Percentiles rank a stretch among this genome's conserved stretches.
Evolutionary conservation across 805 yeast species (phyloP).

Genomic region (Saccharomycopsis babjevae): DNA sequence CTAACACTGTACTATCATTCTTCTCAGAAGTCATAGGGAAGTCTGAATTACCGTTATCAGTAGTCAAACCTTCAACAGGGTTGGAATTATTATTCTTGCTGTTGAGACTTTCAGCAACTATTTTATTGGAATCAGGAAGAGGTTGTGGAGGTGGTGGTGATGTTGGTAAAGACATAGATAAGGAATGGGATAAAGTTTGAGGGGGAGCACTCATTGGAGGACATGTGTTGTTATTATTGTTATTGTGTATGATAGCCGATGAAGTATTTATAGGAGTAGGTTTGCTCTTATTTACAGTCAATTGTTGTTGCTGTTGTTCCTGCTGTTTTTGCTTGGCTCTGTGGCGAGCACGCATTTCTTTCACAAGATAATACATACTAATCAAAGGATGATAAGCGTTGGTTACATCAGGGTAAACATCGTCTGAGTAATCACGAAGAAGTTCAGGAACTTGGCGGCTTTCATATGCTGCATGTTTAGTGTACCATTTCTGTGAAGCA

Average conservation of each 20-base stretch:
- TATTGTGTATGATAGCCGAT: neutral
- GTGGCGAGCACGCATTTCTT: slow-evolving; percentile 71
- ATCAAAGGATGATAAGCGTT: slow-evolving; percentile 79
- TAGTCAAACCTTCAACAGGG: neutral
- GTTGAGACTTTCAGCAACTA: neutral
- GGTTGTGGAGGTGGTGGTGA: neutral
- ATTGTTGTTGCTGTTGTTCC: slow-evolving; percentile 6
- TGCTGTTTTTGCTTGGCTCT: slow-evolving; percentile 39
- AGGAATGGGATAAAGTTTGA: neutral
- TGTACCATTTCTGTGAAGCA: slow-evolving; percentile 55
- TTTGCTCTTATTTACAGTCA: neutral
- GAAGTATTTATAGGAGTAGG: neutral
- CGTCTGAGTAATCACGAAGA: slow-evolving; percentile 15
- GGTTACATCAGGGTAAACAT: slow-evolving; percentile 59
- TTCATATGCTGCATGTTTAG: slow-evolving; percentile 24
- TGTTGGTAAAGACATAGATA: neutral
- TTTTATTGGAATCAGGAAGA: neutral
- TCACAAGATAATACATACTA: slow-evolving; percentile 77
- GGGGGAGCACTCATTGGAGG: slow-evolving; percentile 3
- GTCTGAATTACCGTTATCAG: neutral
- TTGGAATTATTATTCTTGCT: neutral
- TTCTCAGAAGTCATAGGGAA: neutral
- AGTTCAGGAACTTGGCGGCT: slow-evolving; percentile 4
- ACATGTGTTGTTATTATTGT: neutral
- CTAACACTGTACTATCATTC: neutral